Evolutionary conservation across 106 monocot species (phyloP), one percentile per base, ranked within the genome.

Genomic region (Platanthera zijinensis): DNA sequence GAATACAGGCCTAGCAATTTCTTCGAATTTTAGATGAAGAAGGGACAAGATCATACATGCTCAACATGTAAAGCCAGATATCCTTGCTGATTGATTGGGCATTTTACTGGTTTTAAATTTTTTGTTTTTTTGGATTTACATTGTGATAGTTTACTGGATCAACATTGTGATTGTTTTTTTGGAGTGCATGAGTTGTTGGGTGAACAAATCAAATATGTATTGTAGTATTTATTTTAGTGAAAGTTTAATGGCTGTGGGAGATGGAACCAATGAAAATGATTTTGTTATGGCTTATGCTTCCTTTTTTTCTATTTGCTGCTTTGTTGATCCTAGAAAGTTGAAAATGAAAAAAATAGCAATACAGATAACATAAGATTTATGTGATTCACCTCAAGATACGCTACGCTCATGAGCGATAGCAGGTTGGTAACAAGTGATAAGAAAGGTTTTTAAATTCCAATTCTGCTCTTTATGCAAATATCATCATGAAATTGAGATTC

Each of bases 21-120:
- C 70, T 70, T 70, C 70, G 48, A 15, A 48, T 70, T 70, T 70
- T 70, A 70, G 70, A 70, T 48, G 70, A 70, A 70, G 70, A 70
- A 70, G 25, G 7, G 5, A 48, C 18, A 17, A 48, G 17, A 47
- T 39, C 11, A 48, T 48, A n/a, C 70, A 48, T 48, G 12, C 17
- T 48, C 47, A 70, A 48, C 46, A 70, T 70, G 4, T 70, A 25
- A 46, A 47, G 46, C 48, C 70, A 7, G 48, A 70, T 70, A 48
- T 48, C 48, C 48, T 48, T 70, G 14, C 45, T 70, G 70, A 47
- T 48, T 47, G 47, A 6, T 70, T 67, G 32, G 32, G 32, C 10
- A 30, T 32, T 10, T 67, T 67, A 67, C 14, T 45, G 67, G 12
- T 67, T 67, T 13, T 30, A 67, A 67, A 7, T 61, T 6, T 3